Evolutionary conservation across 2,329 filamentous ascomycete genomes (phyloP).

Genomic region (Rhinocladiella mackenziei): DNA sequence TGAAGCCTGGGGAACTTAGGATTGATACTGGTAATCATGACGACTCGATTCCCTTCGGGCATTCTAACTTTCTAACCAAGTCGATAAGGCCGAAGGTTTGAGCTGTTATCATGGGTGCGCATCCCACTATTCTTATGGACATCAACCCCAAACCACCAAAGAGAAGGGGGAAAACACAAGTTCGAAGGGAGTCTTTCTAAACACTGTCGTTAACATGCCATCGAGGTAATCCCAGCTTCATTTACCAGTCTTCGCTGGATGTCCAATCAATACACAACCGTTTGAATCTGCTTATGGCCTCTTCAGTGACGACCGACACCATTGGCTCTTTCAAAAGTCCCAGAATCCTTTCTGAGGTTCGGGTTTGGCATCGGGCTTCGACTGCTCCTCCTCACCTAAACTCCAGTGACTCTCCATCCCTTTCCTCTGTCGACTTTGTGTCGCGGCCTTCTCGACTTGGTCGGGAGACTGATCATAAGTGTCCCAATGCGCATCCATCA

Average conservation of each 20-base stretch:
- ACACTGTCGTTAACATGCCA: constrained; percentile 3
- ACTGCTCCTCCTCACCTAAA: constrained; percentile 17
- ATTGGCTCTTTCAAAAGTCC: constrained; percentile 25
- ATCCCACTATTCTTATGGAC: too few relatives aligned
- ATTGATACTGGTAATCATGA: too few relatives aligned
- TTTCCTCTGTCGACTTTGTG: constrained; percentile 17
- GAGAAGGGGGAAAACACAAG: too few relatives aligned
- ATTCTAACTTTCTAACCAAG: too few relatives aligned
- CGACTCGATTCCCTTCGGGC: too few relatives aligned
- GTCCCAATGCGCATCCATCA: constrained; percentile 62
- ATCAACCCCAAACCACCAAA: too few relatives aligned
- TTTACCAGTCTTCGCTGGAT: not conserved
- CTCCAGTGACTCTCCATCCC: constrained; percentile 34
- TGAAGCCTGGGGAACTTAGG: too few relatives aligned
- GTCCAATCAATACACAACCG: not conserved
- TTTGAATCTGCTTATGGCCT: not conserved
- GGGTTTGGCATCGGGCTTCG: constrained; percentile 5
- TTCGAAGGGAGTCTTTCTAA: too few relatives aligned
- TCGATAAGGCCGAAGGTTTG: too few relatives aligned
- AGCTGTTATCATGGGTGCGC: too few relatives aligned
- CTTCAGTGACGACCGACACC: not conserved
- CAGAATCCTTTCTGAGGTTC: constrained; percentile 27
- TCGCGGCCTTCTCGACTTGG: constrained; percentile 29
- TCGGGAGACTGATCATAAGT: constrained; percentile 39
- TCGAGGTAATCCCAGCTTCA: too few relatives aligned